Evolutionary conservation across 441 rosid species (phyloP), one percentile per base, ranked within the genome.

Genomic region (Syzygium malaccense): DNA sequence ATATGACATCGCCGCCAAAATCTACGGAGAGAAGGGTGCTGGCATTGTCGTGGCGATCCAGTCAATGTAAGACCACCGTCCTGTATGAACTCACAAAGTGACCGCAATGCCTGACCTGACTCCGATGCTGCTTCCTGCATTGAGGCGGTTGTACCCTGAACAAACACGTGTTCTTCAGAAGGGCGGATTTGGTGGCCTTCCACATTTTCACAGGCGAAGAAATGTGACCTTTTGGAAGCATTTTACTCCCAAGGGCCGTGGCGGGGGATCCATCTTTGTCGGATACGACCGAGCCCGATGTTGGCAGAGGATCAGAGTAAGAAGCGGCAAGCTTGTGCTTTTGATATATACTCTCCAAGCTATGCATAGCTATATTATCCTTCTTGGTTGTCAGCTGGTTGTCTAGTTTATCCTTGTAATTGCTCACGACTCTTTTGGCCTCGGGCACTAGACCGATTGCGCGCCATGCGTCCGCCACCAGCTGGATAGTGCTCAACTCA

Each of bases 381-480:
- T 90, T 93, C 85, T 45, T 87, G 19, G 26, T 71, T 48, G 89
- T 87, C 48, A 86, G 62, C 3, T 26, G 49, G 49, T 41, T 57
- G 33, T 87, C 53, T 53, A 66, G 87, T 89, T 56, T 26, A 51
- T 83, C 90, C 88, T n/a, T 89, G 84, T 58, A 86, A 68, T 71
- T 86, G n/a, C 60, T 75, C 37, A 86, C 7, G 25, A 95, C 87
- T 90, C 97, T 95, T 86, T 91, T 89, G 85, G 94, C 94, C 89
- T 95, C 98, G 19, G 80, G 91, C 86, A 88, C 86, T 58, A 98
- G 89, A 87, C 99, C 98, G 79, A 96, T 92, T 79, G 94, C 92
- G 53, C 89, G 93, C 99, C 99, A 97, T 23, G 95, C 96, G 86
- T 98, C 97, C 30, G 95, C 95, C 89, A 96, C 92, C 30, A 95